A percentile compares a stretch with the other conserved stretches of the same genome.
Evolutionary conservation across 345 rosid species (phyloP).

Genomic region (Pistacia atlantica): DNA sequence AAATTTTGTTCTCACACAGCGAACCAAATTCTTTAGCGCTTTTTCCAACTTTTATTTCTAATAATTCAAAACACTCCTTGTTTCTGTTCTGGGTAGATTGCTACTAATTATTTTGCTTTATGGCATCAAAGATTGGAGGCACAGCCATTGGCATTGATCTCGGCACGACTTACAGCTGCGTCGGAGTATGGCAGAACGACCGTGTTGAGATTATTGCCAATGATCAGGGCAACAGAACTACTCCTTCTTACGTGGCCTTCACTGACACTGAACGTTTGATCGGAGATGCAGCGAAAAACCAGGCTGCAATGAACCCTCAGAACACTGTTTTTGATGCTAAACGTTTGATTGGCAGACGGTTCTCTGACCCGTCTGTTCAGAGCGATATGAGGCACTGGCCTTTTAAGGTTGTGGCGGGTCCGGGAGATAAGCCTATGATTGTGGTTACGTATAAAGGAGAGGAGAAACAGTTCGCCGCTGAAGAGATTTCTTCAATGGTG

Average conservation of each 20-base stretch:
- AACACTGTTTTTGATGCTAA: constrained; percentile 41
- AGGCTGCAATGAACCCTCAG: constrained; percentile 41
- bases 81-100: background rate
- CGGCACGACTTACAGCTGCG: constrained; percentile 43
- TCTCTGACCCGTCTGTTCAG: constrained; percentile 27
- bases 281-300: constrained; percentile 43
- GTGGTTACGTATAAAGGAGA: constrained; percentile 30
- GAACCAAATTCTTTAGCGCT: too few relatives aligned
- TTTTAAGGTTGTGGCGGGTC: constrained; percentile 26
- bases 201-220: constrained; percentile 44
- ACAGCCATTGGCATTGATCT: constrained; percentile 41
- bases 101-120: background rate
- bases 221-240: constrained; percentile 44
- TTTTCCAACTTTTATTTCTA: too few relatives aligned
- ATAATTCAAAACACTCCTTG: too few relatives aligned
- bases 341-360: constrained; percentile 35
- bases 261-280: constrained; percentile 39
- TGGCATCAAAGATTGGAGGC: constrained; percentile 17
- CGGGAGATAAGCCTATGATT: constrained; percentile 38
- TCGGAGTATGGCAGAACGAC: constrained; percentile 37
- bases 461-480: constrained; percentile 30
- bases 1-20: too few relatives aligned
- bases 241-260: constrained; percentile 44
- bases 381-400: constrained; percentile 38
- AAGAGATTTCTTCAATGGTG: constrained; percentile 36